Evolutionary conservation across 139 green algal genomes (phyloP), one percentile per base, ranked within the genome.

Genomic region (Picochlorum sp.): DNA sequence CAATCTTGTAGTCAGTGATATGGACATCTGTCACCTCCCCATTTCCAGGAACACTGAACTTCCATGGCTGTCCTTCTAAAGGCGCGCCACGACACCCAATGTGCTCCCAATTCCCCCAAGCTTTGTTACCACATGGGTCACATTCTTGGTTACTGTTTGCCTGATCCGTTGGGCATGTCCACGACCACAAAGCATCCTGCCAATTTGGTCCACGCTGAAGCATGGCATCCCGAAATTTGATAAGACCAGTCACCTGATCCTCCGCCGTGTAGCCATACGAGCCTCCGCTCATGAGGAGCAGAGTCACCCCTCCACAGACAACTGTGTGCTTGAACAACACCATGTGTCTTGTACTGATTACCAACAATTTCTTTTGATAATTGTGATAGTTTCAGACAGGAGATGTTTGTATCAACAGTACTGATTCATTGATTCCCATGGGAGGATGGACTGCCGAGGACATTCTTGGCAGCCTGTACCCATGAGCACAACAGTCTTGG

Each of bases 61-160:
- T 6, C 16, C 18, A 45, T 16, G 56, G 14, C 10, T n/a, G 7
- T 6, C n/a, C n/a, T 15, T 11, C 13, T 1, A 73, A 20, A 30
- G 61, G 59, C 21, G 21, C 18, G 0, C 67, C 67, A 16, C 60
- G 51, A 60, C 68, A 74, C 14, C 26, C 68, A 49, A 74, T 8
- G 51, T 74, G 68, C n/a, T 70, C 64, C 64, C 64, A 70, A 20
- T 70, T 70, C 24, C 64, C 64, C 64, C 64, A 70, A 21, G 49
- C 23, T 44, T 64, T 13, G 6, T 24, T 20, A 18, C 64, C 64
- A 31, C 64, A 70, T 16, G 64, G 64, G 26, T 70, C 64, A 50
- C 64, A 70, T 18, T 45, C 45, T 21, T 15, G 34, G n/a, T 24
- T 10, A 15, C n/a, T 49, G 60, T 66, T 66, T 45, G 14, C 51